Evolutionary conservation across 345 rosid species (phyloP), one percentile per base, ranked within the genome.

Genomic region (Populus alba): DNA sequence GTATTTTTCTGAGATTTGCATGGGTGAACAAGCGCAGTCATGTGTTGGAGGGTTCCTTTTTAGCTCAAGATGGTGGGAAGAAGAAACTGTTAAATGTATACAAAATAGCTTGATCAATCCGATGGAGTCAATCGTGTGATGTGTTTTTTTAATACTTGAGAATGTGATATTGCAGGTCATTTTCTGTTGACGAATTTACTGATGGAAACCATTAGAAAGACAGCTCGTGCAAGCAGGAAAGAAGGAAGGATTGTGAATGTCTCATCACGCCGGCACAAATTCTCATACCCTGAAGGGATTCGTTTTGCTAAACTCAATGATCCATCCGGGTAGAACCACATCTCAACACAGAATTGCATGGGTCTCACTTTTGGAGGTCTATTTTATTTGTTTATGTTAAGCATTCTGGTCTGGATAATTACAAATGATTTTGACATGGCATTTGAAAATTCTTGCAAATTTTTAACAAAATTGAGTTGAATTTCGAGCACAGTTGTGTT

Each of bases 201-300:
- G 39, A 12, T 77, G 59, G 80, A 77, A 12, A 77, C 61, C 41
- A 77, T 77, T 74, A 70, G 70, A 61, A 61, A n/a, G 5, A 77
- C 79, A 27, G 82, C 90, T 23, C 74, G 55, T n/a, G 83, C 88
- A 75, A 87, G 86, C 79, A 83, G 83, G 35, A 43, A 41, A 69
- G 90, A 88, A 80, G 95, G 95, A 57, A 87, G 93, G 83, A 91
- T 91, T 67, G 86, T 89, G 43, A 91, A 83, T 29, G 51, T 91
- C 29, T 87, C 92, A 39, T 88, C 92, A 49, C 78, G 61, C 25
- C 89, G 80, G 75, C 92, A 89, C 77, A 70, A 77, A 2, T 81
- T 23, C 68, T 33, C 86, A 47, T 47, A 47, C 18, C 53, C 1
- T 1, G 87, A 86, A 83, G 91, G 91, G 55, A 83, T 88, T 68